Evolutionary conservation across 2,329 filamentous ascomycete genomes (phyloP).

Genomic region (Fusarium sp.): DNA sequence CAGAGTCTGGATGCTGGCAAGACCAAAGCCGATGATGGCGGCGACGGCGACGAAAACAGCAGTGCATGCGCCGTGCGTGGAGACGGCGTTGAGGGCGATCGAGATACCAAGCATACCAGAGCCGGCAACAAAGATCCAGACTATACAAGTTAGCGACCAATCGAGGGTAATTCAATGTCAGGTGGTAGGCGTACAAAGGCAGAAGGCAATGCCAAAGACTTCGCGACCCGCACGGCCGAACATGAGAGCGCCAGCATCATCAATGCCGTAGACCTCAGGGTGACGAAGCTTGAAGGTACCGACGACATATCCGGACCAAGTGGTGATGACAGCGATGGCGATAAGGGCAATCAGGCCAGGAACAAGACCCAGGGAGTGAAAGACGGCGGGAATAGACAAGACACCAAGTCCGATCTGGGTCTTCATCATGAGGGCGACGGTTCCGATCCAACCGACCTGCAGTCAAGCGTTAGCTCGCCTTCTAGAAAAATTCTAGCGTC

Average conservation of each 20-base stretch:
- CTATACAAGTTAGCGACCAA: not conserved
- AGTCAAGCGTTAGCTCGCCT: not conserved
- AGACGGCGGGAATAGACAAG: slow-evolving; percentile 44
- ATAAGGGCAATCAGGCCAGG: not conserved
- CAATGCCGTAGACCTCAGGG: slow-evolving; percentile 63
- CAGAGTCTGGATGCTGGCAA: not conserved
- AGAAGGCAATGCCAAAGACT: not conserved
- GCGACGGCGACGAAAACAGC: not conserved
- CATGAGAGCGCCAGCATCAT: slow-evolving; percentile 61
- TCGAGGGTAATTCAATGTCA: not conserved
- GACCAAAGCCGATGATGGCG: not conserved
- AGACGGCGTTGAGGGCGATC: not conserved
- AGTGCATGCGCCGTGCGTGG: not conserved
- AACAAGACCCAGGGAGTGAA: not conserved
- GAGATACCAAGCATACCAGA: not conserved
- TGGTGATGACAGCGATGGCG: slow-evolving; percentile 25
- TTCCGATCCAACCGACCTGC: slow-evolving; percentile 55
- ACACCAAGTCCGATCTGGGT: slow-evolving; percentile 58
- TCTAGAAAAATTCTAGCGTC: not conserved
- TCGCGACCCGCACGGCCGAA: slow-evolving; percentile 56
- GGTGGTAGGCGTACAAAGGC: not conserved
- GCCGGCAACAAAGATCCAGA: not conserved
- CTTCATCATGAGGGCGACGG: slow-evolving; percentile 59
- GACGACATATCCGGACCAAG: slow-evolving; percentile 60
- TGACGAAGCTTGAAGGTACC: slow-evolving; percentile 64